phyloP scores from a whole-genome alignment of 345 rosid species.

The Rhodamnia rubescens region DNA sequence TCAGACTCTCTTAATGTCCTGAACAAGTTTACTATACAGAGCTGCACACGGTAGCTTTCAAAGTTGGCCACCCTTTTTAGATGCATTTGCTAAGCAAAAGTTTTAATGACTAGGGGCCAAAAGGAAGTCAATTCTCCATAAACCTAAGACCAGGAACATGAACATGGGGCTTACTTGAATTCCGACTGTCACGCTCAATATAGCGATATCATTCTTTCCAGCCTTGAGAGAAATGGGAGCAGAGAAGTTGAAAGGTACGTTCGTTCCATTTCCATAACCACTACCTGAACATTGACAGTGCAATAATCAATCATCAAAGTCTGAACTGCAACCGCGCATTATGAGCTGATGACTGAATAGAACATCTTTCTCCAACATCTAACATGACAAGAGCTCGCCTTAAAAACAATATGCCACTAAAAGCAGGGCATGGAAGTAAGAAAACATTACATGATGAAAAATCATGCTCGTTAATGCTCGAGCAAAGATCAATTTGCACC shows the following conservation, averaged over 20 bases:
- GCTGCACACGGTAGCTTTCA: background rate
- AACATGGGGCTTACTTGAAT: constrained; percentile 43
- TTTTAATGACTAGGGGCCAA: background rate
- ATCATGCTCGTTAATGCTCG: background rate
- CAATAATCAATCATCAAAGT: background rate
- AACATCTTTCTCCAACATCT: background rate
- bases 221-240: constrained; percentile 54
- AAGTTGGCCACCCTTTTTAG: background rate
- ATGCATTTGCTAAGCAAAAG: background rate
- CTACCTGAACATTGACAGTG: constrained; percentile 30
- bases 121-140: background rate
- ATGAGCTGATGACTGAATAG: background rate
- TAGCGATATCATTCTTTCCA: constrained; percentile 64
- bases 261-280: constrained; percentile 70
- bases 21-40: background rate
- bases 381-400: background rate
- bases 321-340: background rate
- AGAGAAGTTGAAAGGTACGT: constrained; percentile 44
- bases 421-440: background rate
- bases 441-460: background rate
- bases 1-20: background rate
- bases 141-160: background rate
- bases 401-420: background rate
- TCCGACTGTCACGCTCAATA: constrained; percentile 89
- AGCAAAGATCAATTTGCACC: background rate